Conservation (phyloP, 2,329 filamentous ascomycete genomes). For the Fusarium mexicanum region DNA sequence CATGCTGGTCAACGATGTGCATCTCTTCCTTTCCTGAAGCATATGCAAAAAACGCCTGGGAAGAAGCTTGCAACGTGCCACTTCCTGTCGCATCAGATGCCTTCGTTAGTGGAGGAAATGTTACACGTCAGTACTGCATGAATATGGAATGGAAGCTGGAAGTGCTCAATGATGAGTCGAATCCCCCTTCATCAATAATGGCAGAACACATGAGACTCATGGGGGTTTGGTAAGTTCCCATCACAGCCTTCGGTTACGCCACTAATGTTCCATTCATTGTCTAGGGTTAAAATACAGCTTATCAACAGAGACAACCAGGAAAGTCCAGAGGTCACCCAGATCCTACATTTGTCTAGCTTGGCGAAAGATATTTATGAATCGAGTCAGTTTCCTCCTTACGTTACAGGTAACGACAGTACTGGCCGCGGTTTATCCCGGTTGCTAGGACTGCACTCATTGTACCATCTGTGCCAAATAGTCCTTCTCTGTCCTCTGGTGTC, state of each 20-base stretch:
- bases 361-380: not conserved
- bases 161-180: rapidly evolving
- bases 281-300: not conserved
- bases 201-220: not conserved
- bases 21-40: not conserved
- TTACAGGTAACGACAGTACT: not conserved
- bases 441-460: not conserved
- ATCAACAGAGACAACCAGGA: not conserved
- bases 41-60: not conserved
- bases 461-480: not conserved
- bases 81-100: not conserved
- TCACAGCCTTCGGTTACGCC: rapidly evolving
- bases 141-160: not conserved
- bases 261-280: not conserved
- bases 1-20: not conserved
- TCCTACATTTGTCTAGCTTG: not conserved
- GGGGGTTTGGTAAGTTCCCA: not conserved
- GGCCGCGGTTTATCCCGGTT: not conserved
- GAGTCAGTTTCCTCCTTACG: not conserved
- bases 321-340: not conserved
- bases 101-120: not conserved
- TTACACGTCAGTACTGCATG: not conserved
- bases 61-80: not conserved
- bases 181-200: not conserved
- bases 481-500: not conserved